phyloP scores from a whole-genome alignment of 2,329 filamentous ascomycete species.

The Trichoderma oligosporum region DNA sequence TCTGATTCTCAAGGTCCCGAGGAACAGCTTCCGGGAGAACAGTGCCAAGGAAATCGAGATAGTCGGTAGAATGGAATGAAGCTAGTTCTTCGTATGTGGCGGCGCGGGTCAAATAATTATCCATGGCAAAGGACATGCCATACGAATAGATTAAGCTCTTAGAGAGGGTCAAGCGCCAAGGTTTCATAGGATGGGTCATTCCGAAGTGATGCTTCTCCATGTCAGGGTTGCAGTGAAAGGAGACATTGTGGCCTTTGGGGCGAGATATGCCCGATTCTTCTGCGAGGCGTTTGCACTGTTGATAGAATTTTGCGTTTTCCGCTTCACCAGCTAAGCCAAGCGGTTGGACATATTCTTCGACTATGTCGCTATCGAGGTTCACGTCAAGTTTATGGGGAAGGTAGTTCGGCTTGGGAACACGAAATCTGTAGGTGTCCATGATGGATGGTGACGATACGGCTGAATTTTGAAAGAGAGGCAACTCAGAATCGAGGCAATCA shows the following conservation, averaged over 20 bases:
- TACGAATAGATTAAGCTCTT: conserved; percentile 94
- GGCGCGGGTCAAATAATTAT: conserved; percentile 79
- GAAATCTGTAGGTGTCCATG: conserved; percentile 48
- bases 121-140: conserved; percentile 95
- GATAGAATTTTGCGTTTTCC: conserved; percentile 55
- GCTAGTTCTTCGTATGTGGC: conserved; percentile 86
- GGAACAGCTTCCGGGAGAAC: conserved; percentile 62
- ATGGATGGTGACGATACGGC: neutral
- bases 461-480: neutral
- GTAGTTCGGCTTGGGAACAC: conserved; percentile 57
- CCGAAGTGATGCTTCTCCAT: conserved; percentile 98
- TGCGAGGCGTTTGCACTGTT: conserved; percentile 55
- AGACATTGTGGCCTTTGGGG: conserved; percentile 84
- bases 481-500: neutral
- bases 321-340: conserved; percentile 49
- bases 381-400: conserved; percentile 52
- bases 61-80: conserved; percentile 82
- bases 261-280: conserved; percentile 67
- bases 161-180: conserved; percentile 91
- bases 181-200: conserved; percentile 97
- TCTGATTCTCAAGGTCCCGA: conserved; percentile 61
- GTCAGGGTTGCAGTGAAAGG: conserved; percentile 90
- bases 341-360: conserved; percentile 50
- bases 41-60: conserved; percentile 80
- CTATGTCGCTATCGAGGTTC: conserved; percentile 49